Base-by-base conservation (phyloP, 306 rosid genomes). In the Lotus japonicus region DNA sequence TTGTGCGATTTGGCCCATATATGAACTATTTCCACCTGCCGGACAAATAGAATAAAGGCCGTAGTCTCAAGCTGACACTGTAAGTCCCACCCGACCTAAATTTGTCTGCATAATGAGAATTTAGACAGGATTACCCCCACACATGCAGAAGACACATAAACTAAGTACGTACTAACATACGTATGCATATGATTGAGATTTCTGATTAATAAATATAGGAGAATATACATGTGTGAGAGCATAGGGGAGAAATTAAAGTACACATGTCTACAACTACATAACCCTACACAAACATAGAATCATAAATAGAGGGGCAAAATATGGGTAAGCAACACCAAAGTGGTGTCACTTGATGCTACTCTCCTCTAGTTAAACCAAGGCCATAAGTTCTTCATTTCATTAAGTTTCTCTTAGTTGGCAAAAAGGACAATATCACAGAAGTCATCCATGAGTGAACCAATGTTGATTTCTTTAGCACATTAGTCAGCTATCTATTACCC, bases 261-360 rank as follows among this genome's bases (percentile, higher is more conserved):
- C 70, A 35, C 60, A 57, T 80, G 80, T 7, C 51, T 65, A 65
- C 12, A 17, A 18, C 28, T 69, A 64, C 19, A 36, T 18, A 65
- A 44, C 17, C 64, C 73, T 70, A 75, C 55, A 49, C 0, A 21
- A 26, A 58, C 65, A 64, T 75, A 75, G 78, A 72, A 64, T 77
- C 75, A 78, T 82, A 74, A 82, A 82, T 82, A 62, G 66, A 71
- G 23, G 64, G 66, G 58, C 46, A 68, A 67, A 62, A 57, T 50
- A 58, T 23, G 46, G 77, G 72, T 64, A 73, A 38, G 79, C 84
- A 83, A 63, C n/a, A 50, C 45, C n/a, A 44, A 76, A 57, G 84
- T 62, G 64, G 21, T 7, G 71, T 39, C 41, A 62, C 45, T 50
- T 5, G 62, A 41, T 72, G 74, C 39, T 44, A 3, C 48, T 31